Evolutionary conservation across 73 alveolate species (phyloP), one percentile per base, ranked within the genome.

Genomic region (Paramecium sonneborni): DNA sequence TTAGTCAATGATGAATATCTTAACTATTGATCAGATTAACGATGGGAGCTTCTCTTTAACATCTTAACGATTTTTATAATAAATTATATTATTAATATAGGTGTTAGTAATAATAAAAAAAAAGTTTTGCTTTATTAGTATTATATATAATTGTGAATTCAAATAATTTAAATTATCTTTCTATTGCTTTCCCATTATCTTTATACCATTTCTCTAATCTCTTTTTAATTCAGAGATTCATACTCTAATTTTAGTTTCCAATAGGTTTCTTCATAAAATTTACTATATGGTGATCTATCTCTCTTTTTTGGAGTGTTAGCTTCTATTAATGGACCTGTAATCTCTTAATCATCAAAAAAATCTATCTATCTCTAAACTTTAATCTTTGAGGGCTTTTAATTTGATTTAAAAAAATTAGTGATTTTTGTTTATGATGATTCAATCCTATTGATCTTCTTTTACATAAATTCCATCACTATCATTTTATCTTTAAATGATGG

Each of bases 211-310:
- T 38, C 3, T 35, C 55, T 79, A 6, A 79, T 79, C 24, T 46
- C 41, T 11, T 38, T 46, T 4, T 28, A 32, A 23, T 26, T 79
- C 34, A 79, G 30, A 0, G 6, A 43, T 46, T 79, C 90, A 44
- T 79, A 23, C 10, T 79, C 90, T 18, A 79, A 44, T 46, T 79
- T 79, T 5, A 38, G 15, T 9, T 43, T 79, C 90, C 90, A 79
- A 79, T 79, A 79, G 2, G 90, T 79, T 39, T 79, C 74, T 11
- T 79, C 76, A 79, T 39, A 39, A 46, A 79, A 79, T 44, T 46
- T 79, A 3, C 74, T 38, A 34, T 41, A 79, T 21, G 41, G 69
- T 24, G 62, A 30, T 41, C 4, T 79, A 10, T 79, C 69, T 3
- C 90, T 20, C 76, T 79, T 43, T 20, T 79, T 38, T 1, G 72